A percentile compares a stretch with the other conserved stretches of the same genome.
Conservation (phyloP, 768 basidiomycete species). For the Lactifluus subvellereus region DNA sequence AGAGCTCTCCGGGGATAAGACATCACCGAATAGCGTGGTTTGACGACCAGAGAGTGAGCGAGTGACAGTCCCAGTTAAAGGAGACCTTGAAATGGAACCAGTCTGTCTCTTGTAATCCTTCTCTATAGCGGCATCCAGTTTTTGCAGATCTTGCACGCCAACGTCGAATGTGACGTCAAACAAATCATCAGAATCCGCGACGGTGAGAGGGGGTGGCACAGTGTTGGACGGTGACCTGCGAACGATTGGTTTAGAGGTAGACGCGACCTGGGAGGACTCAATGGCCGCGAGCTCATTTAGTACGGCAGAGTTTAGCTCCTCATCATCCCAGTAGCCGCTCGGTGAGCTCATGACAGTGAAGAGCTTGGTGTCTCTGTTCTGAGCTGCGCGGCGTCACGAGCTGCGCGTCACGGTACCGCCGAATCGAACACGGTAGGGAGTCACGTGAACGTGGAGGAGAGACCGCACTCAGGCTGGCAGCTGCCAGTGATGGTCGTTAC, state of each 20-base stretch:
- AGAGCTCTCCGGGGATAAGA: slow-evolving; percentile 35
- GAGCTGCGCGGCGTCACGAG: too few species aligned
- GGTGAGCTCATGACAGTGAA: slow-evolving; percentile 52
- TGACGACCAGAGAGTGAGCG: slow-evolving; percentile 43
- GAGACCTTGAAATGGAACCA: slow-evolving; percentile 38
- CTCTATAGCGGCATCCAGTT: slow-evolving; percentile 48
- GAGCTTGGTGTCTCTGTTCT: neutral
- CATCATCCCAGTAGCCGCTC: slow-evolving; percentile 65
- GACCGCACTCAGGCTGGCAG: too few species aligned
- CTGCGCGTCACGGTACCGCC: too few species aligned
- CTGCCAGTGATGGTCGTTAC: neutral
- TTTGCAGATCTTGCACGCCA: slow-evolving; percentile 48
- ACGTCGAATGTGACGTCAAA: slow-evolving; percentile 43
- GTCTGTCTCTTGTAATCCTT: slow-evolving; percentile 41
- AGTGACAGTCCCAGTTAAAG: slow-evolving; percentile 5
- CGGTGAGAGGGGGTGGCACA: slow-evolving; percentile 10
- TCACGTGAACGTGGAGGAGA: slow-evolving; percentile 15
- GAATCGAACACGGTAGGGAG: neutral
- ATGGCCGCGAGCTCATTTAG: slow-evolving; percentile 62
- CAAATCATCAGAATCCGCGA: slow-evolving; percentile 40
- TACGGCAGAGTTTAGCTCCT: slow-evolving; percentile 49
- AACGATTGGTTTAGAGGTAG: slow-evolving; percentile 22
- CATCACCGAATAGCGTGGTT: slow-evolving; percentile 62
- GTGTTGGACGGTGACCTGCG: slow-evolving; percentile 24
- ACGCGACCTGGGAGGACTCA: slow-evolving; percentile 49